Evolutionary conservation across 2,329 filamentous ascomycete genomes (phyloP).

Genomic region (Diaporthe ampelina): DNA sequence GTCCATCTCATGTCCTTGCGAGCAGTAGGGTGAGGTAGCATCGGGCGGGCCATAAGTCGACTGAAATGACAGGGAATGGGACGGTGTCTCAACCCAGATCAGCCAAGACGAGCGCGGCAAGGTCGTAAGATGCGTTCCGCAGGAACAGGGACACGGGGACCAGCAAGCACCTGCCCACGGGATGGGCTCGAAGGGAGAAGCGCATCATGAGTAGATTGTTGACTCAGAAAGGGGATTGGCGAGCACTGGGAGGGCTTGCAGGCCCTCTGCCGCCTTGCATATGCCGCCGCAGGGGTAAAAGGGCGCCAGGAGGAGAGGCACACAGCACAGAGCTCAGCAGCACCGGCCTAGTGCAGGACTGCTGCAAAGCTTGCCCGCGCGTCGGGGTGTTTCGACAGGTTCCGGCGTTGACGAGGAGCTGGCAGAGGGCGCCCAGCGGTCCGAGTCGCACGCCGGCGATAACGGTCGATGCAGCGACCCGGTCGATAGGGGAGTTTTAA

Average conservation of each 20-base stretch:
- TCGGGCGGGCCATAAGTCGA: slow-evolving; percentile 21
- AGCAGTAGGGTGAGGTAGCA: slow-evolving; percentile 13
- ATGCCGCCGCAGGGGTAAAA: slow-evolving; percentile 34
- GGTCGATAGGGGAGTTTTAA: slow-evolving; percentile 19
- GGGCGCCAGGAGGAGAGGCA: slow-evolving; percentile 17
- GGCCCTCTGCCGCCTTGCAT: slow-evolving; percentile 34
- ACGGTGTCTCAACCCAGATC: slow-evolving; percentile 21
- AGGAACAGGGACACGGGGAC: background rate
- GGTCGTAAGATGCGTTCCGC: background rate
- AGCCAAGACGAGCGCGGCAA: slow-evolving; percentile 18
- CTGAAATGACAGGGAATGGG: slow-evolving; percentile 29
- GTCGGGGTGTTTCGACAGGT: slow-evolving; percentile 30
- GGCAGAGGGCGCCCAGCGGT: slow-evolving; percentile 19
- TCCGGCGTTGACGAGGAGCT: slow-evolving; percentile 17
- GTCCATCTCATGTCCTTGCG: slow-evolving; percentile 1
- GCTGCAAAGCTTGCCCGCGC: slow-evolving; percentile 38
- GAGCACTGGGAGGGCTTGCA: slow-evolving; percentile 12
- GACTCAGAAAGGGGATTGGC: slow-evolving; percentile 20
- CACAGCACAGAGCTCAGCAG: background rate
- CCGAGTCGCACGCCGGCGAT: slow-evolving; percentile 28
- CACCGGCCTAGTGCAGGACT: slow-evolving; percentile 35
- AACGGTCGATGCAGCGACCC: slow-evolving; percentile 31
- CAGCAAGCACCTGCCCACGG: slow-evolving; percentile 20
- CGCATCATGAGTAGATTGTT: slow-evolving; percentile 16
- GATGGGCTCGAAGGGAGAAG: slow-evolving; percentile 15